Conservation (phyloP, 1,284 basidiomycete genomes). For the Apiotrichum gracile region DNA sequence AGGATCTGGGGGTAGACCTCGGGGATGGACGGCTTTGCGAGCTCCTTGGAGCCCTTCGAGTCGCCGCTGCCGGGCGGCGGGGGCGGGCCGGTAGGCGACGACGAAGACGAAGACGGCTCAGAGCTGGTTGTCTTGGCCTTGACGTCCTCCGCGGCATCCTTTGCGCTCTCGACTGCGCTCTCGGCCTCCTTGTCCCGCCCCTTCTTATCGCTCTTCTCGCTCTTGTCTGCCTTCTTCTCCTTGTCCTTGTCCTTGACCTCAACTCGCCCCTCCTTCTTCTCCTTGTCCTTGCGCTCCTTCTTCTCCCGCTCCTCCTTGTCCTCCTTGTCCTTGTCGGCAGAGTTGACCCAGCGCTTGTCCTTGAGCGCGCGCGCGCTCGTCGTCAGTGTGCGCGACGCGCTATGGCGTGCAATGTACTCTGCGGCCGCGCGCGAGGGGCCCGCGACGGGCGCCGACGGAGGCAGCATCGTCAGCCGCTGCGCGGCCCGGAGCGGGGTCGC, state of each 20-base stretch:
- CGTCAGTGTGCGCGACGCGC: constrained; percentile 17
- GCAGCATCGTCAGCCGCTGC: no score
- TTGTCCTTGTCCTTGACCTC: constrained; percentile 1
- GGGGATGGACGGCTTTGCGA: constrained; percentile 70
- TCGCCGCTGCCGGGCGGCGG: constrained; percentile 1
- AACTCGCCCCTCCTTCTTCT: not conserved
- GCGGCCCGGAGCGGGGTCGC: no score
- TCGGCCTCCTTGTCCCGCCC: not conserved
- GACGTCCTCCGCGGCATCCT: not conserved
- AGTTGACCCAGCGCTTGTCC: constrained; percentile 43
- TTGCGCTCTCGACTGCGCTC: not conserved
- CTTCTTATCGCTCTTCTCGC: constrained; percentile 3
- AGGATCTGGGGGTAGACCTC: constrained; percentile 90
- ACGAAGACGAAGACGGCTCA: constrained; percentile 4
- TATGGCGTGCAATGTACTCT: not conserved
- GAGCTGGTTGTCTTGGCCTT: not conserved
- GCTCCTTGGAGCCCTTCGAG: constrained; percentile 28
- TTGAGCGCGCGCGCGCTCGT: constrained; percentile 22
- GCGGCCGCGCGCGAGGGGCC: constrained; percentile 21
- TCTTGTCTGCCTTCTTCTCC: not conserved
- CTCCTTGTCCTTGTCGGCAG: constrained; percentile 16
- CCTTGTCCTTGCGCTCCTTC: constrained; percentile 15
- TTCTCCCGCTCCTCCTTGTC: constrained; percentile 5
- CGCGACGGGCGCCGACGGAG: constrained; percentile 4
- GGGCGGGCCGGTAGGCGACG: constrained; percentile 4